Percentiles rank a stretch among this genome's conserved stretches.
These are phyloP conservation scores for Paraurostyla sp. DNA, from an alignment of 73 alveolate genomes.

Conservation along the genomic window DNA sequence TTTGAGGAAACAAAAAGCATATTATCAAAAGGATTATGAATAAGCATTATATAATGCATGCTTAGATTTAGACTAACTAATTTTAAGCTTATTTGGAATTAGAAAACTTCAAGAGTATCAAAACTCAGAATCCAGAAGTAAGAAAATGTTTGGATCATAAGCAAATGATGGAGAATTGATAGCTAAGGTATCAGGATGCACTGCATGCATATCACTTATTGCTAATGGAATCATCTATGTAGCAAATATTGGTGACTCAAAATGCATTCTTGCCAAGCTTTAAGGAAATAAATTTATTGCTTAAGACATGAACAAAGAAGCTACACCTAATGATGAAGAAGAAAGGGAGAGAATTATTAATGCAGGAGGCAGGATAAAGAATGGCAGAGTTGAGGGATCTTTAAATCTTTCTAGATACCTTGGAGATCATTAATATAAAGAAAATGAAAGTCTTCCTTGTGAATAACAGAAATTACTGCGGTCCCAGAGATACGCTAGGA, in stretches of 20 bases:
- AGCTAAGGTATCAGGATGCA: slow-evolving; percentile 83
- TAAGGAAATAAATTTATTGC: slow-evolving; percentile 71
- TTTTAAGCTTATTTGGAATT: slow-evolving; percentile 78
- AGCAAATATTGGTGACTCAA: slow-evolving; percentile 90
- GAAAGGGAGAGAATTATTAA: slow-evolving; percentile 84
- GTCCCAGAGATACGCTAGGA: slow-evolving; percentile 65
- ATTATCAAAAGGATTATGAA: slow-evolving; percentile 78
- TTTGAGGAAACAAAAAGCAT: slow-evolving; percentile 76
- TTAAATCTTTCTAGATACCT: slow-evolving; percentile 80
- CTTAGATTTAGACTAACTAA: slow-evolving; percentile 88
- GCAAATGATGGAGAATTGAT: background rate
- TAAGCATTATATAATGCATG: slow-evolving; percentile 87
- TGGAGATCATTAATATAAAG: slow-evolving; percentile 85
- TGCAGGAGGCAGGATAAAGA: slow-evolving; percentile 81
- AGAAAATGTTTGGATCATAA: too few relatives aligned
- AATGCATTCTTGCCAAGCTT: slow-evolving; percentile 75
- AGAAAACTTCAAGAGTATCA: slow-evolving; percentile 72
- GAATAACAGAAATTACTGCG: slow-evolving; percentile 47
- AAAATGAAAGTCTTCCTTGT: slow-evolving; percentile 61
- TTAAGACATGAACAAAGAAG: slow-evolving; percentile 76
- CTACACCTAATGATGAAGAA: slow-evolving; percentile 80
- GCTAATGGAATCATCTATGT: slow-evolving; percentile 76
- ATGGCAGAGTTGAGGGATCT: slow-evolving; percentile 81
- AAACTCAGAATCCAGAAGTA: background rate
- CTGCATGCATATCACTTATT: slow-evolving; percentile 84